These are phyloP conservation scores for Berkeleyomyces basicola DNA, from an alignment of 2,329 filamentous ascomycete genomes.

Conservation along the genomic window DNA sequence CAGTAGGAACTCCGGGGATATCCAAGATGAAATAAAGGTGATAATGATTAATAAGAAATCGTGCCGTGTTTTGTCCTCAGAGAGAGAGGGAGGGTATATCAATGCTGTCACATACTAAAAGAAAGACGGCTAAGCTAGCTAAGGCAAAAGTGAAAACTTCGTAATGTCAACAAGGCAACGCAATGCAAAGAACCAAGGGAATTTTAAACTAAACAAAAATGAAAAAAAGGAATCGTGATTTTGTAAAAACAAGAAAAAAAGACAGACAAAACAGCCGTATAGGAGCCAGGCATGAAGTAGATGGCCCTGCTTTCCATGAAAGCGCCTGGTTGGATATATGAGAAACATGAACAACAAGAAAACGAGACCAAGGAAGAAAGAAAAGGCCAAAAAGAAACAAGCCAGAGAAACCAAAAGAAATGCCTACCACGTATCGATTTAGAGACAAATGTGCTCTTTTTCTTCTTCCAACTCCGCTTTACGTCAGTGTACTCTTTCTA, in stretches of 20 bases:
- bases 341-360: neutral
- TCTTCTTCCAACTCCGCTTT: neutral
- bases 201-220: neutral
- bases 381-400: neutral
- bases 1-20: slow-evolving; percentile 16
- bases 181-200: neutral
- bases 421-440: neutral
- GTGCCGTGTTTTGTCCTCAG: neutral
- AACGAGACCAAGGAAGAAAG: neutral
- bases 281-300: neutral
- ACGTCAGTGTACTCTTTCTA: slow-evolving; percentile 13
- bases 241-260: slow-evolving; percentile 6
- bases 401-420: neutral
- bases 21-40: neutral
- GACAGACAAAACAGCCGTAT: slow-evolving; percentile 2
- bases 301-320: neutral
- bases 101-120: neutral
- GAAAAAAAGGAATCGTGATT: slow-evolving; percentile 1
- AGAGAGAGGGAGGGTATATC: neutral
- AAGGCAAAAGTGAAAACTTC: neutral
- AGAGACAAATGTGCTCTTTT: neutral
- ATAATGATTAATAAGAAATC: neutral
- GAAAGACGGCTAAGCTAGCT: neutral
- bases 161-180: neutral
- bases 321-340: neutral